Evolutionary conservation across 2,329 filamentous ascomycete species (phyloP), one percentile per base, ranked within the genome.

Genomic region (Arthrobotrys musiformis): DNA sequence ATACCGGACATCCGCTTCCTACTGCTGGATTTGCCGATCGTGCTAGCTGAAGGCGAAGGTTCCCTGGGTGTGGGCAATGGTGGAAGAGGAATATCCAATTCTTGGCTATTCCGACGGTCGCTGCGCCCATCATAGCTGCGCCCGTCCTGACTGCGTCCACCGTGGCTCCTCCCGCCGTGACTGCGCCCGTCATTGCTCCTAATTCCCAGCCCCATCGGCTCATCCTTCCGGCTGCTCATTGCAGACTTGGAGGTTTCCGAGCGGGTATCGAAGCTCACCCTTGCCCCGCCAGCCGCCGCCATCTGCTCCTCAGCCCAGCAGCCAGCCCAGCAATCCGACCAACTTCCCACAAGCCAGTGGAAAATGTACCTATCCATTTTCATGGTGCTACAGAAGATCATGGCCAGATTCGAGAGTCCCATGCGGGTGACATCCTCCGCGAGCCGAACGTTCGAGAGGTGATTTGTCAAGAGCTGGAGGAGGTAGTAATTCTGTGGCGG

Each of bases 321-420:
- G 1, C 80, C 80, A 15, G 68, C 78, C 80, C 80, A 81, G 58
- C 80, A 81, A 22, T 80, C 79, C 17, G 72, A 79, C 80, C 80
- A 81, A 50, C 79, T 80, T 50, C 78, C 78, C 28, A 81, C 80
- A 42, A 81, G 76, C 80, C 80, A 81, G 48, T 81, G 81, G 50
- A 81, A 81, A 54, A 79, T 79, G 68, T 81, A 81, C 24, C 80
- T 79, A 74, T 81, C 80, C 50, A 81, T 80, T 50, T 80, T 78
- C 56, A 81, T 79, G 46, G 79, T 81, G 26, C 79, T 80, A 44
- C 80, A 81, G 67, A 81, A 81, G 46, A 81, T 81, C 80, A 81
- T 81, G 50, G 79, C 80, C 63, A 81, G 70, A 67, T 81, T 81
- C 13, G 80, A 79, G 13, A 81, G 78, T 13, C 79, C 79, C 80